Evolutionary conservation across 2,329 filamentous ascomycete species (phyloP), one percentile per base, ranked within the genome.

Genomic region (Ophiocordyceps unilateralis): DNA sequence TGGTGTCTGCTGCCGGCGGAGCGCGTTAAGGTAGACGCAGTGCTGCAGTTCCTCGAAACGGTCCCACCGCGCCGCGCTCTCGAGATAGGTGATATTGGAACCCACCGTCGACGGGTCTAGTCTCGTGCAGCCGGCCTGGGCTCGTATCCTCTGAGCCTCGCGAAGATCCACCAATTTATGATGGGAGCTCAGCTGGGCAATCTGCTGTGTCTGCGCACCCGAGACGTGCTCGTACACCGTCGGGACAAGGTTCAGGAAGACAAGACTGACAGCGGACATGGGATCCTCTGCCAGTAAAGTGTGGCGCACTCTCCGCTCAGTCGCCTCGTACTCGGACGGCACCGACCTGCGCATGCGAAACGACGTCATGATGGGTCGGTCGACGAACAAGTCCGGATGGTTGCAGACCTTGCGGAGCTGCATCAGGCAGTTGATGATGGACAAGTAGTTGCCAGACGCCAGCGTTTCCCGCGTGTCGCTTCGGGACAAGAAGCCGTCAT

Each of bases 401-500:
- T 98, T 98, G 70, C 91, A 98, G 42, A 98, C 93, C 59, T 96
- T 95, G 41, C 91, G 79, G 43, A 98, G 69, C 57, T 94, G 91
- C 87, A 98, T 94, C 42, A 98, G 66, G 60, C 93, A 96, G 58
- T 95, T 94, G 63, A 96, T 96, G 58, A 98, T 95, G 17, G 87
- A 94, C 49, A 98, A 76, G 58, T 95, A 95, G 54, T 96, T 98
- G 23, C 91, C 91, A 1, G 85, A 93, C 3, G 85, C 76, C 17
- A 98, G 68, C 0, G 88, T 95, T 46, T 86, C 82, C 49, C 86
- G 80, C 0, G 91, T 96, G 53, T 94, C 86, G 4, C 82, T 81
- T 44, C 88, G 79, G 28, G 85, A 86, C 65, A 98, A 78, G 61
- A 96, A 98, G 1, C 89, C 89, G 61, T 98, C 91, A 55, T 98